Base-by-base conservation (phyloP, 352 stramenopile genomes). In the Detonula confervacea region DNA sequence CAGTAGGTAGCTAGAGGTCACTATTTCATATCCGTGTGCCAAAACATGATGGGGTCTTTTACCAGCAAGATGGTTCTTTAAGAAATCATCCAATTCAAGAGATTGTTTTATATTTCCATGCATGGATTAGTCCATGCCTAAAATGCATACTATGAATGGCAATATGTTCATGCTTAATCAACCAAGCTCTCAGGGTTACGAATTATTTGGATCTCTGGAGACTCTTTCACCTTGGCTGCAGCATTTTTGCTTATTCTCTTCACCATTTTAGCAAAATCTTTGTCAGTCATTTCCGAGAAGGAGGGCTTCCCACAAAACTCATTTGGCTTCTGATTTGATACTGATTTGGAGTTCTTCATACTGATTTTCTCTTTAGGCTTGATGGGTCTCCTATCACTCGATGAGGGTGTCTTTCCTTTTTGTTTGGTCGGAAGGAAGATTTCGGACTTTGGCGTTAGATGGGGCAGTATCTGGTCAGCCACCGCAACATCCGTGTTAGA, bases 211-310 rank as follows among this genome's bases (percentile, higher is more conserved):
- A 42, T 11, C 33, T 42, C 33, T 42, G 11, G 5, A 42, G 49
- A 62, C 46, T 62, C 54, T 62, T 62, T 62, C 27, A 44, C 54
- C 27, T 65, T 77, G 22, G 52, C n/a, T 42, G 12, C 16, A 29
- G 67, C 42, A 35, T 62, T 29, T 33, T 64, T 71, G 35, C 57
- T 51, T 39, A 77, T 77, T 30, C 22, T 24, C 20, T 79, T 79
- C 1, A 79, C 16, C 0, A 79, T 37, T 35, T 72, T 79, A 2
- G 27, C 16, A 56, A 79, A 79, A 57, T 79, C 70, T 20, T 72
- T 72, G 24, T 79, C 70, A 56, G 62, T 60, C 70, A 79, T 79
- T 1, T 79, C 70, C 5, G 70, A 72, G 47, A 73, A 79, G 2
- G 39, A 29, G 1, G 16, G 1, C 35, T 72, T 72, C 0, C 70